phyloP scores from a whole-genome alignment of 73 alveolate genomes.

The Blepharisma japonicum region DNA sequence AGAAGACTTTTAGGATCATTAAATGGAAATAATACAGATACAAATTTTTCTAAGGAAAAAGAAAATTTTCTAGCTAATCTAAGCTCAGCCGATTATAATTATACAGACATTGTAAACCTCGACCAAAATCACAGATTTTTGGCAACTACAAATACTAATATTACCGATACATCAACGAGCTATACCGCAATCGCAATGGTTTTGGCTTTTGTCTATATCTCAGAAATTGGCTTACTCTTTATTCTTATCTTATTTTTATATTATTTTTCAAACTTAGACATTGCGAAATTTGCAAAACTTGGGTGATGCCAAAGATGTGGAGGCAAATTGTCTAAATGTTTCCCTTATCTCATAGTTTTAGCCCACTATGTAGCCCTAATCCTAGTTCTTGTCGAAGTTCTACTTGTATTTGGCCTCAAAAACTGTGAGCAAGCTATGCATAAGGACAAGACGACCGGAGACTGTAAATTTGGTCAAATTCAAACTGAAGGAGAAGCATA shows the following conservation, averaged over 20 bases:
- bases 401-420: neutral
- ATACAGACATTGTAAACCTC: no score
- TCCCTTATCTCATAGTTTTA: slow-evolving; percentile 27
- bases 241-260: slow-evolving; percentile 3
- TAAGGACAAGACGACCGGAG: neutral
- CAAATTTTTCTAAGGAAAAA: no score
- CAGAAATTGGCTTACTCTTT: neutral
- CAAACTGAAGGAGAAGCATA: slow-evolving; percentile 10
- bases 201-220: slow-evolving; percentile 12
- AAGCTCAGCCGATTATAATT: no score
- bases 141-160: neutral
- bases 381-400: neutral
- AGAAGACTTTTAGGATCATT: no score
- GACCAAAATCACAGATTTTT: neutral
- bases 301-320: slow-evolving; percentile 18
- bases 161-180: slow-evolving; percentile 6
- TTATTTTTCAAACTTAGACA: slow-evolving; percentile 18
- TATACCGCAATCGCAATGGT: slow-evolving; percentile 4
- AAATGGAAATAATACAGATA: no score
- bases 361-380: neutral
- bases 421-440: slow-evolving; percentile 26
- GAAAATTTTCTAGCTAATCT: no score
- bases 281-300: slow-evolving; percentile 13
- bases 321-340: slow-evolving; percentile 28
- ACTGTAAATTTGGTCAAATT: neutral